Conservation (phyloP, 2,329 filamentous ascomycete species). For the Ophiostoma australiae region DNA sequence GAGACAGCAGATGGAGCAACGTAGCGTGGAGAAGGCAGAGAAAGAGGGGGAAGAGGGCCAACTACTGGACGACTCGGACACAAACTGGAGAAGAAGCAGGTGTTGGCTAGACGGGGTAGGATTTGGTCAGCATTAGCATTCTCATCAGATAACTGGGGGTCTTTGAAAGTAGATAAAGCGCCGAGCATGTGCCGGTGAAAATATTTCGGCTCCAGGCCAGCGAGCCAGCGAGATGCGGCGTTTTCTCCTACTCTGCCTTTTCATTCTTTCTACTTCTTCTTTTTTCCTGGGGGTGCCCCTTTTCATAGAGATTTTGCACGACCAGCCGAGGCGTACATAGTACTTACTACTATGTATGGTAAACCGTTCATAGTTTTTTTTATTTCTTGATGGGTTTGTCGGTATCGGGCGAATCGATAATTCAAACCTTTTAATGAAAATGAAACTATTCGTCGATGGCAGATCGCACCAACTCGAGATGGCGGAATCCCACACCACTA, state of each 20-base stretch:
- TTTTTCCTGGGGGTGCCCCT: background rate
- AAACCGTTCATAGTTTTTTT: background rate
- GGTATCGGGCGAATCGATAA: background rate
- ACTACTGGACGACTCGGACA: slow-evolving; percentile 13
- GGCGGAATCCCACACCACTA: background rate
- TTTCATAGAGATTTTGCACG: background rate
- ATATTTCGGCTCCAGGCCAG: background rate
- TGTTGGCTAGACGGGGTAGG: slow-evolving; percentile 3
- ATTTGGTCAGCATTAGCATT: slow-evolving; percentile 12
- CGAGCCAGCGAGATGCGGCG: background rate
- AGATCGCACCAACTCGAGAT: background rate
- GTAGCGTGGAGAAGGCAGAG: slow-evolving; percentile 15
- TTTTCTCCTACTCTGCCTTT: background rate
- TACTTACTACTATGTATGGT: background rate
- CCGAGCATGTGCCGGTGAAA: slow-evolving; percentile 13
- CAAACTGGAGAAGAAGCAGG: slow-evolving; percentile 8
- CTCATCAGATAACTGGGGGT: slow-evolving; percentile 10
- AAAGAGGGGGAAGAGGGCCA: slow-evolving; percentile 10
- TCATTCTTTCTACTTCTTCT: background rate
- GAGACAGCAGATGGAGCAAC: background rate
- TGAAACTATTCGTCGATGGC: background rate
- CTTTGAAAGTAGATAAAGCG: slow-evolving; percentile 7
- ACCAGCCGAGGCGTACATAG: background rate
- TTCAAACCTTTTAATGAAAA: background rate
- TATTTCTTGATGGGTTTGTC: background rate